Percentiles rank a stretch among this genome's conserved stretches.
Evolutionary conservation across 2,329 filamentous ascomycete genomes (phyloP).

Genomic region (Trichophyton verrucosum): DNA sequence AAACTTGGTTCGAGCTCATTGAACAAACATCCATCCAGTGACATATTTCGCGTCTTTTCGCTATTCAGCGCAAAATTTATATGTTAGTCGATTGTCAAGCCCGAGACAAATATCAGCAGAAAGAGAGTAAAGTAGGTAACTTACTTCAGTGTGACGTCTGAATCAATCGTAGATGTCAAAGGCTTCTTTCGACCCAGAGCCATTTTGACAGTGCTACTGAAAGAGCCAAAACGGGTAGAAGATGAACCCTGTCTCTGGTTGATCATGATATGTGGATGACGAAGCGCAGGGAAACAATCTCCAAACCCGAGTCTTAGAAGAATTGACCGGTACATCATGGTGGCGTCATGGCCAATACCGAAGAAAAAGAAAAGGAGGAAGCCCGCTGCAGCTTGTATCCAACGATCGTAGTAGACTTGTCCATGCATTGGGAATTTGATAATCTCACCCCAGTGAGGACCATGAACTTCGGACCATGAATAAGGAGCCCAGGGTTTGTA

Average conservation of each 20-base stretch:
- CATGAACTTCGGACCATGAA: constrained; percentile 44
- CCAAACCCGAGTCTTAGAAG: constrained; percentile 33
- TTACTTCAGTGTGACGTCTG: neutral
- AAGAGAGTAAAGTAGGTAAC: neutral
- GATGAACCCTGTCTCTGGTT: constrained; percentile 9
- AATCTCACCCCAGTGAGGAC: constrained; percentile 39
- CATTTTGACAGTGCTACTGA: constrained; percentile 19
- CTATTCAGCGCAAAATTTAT: neutral
- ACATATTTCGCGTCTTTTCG: neutral
- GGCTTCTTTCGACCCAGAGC: neutral
- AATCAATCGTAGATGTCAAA: neutral
- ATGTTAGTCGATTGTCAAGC: neutral
- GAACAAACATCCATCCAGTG: neutral
- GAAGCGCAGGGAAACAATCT: constrained; percentile 20
- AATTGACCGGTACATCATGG: constrained; percentile 40
- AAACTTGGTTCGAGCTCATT: neutral
- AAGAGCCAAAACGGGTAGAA: constrained; percentile 14
- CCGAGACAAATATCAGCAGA: no score
- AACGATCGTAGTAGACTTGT: constrained; percentile 42
- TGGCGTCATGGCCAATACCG: constrained; percentile 50
- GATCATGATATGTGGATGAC: constrained; percentile 13
- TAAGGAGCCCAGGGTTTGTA: constrained; percentile 32
- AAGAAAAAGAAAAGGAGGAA: constrained; percentile 51
- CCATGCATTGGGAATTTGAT: constrained; percentile 36
- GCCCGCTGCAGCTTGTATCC: constrained; percentile 43